Conservation (phyloP, 2,329 filamentous ascomycete species). For the Penicillium sp. region DNA sequence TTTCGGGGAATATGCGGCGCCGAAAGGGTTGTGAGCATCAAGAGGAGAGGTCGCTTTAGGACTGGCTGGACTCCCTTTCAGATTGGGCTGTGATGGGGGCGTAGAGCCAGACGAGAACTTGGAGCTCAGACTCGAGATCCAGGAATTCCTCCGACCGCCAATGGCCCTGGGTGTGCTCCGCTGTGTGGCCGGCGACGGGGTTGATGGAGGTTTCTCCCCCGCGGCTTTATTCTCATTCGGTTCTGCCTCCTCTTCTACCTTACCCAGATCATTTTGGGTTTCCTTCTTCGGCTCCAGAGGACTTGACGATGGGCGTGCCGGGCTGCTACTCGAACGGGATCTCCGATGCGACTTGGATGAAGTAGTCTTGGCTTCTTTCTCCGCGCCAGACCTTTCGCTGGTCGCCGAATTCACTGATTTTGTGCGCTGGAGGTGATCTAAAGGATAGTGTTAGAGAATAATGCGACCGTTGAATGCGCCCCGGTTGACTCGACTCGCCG, state of each 20-base stretch:
- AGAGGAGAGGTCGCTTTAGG: conserved; percentile 34
- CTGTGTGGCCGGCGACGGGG: conserved; percentile 19
- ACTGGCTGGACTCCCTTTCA: conserved; percentile 29
- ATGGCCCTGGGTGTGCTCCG: conserved; percentile 31
- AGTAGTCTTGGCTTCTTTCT: conserved; percentile 19
- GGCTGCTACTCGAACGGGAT: conserved; percentile 22
- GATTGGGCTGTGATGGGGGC: conserved; percentile 36
- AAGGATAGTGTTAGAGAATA: conserved; percentile 6
- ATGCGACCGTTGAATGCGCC: neutral
- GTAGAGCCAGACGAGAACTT: conserved; percentile 68
- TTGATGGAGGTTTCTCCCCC: conserved; percentile 21
- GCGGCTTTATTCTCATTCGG: conserved; percentile 14
- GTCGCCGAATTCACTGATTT: conserved; percentile 34
- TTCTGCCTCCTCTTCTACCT: conserved; percentile 17
- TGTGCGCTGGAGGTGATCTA: conserved; percentile 36
- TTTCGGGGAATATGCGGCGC: conserved; percentile 39
- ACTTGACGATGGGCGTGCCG: conserved; percentile 14
- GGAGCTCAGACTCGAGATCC: conserved; percentile 89
- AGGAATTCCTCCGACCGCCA: conserved; percentile 65
- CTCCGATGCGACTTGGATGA: conserved; percentile 22
- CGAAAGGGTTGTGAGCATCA: conserved; percentile 44
- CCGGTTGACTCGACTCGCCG: neutral
- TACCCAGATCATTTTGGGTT: conserved; percentile 13
- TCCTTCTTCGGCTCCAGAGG: conserved; percentile 14
- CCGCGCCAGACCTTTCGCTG: conserved; percentile 26